These are phyloP conservation scores for Apiospora marii DNA, from an alignment of 2,329 filamentous ascomycete genomes.

Conservation along the genomic window DNA sequence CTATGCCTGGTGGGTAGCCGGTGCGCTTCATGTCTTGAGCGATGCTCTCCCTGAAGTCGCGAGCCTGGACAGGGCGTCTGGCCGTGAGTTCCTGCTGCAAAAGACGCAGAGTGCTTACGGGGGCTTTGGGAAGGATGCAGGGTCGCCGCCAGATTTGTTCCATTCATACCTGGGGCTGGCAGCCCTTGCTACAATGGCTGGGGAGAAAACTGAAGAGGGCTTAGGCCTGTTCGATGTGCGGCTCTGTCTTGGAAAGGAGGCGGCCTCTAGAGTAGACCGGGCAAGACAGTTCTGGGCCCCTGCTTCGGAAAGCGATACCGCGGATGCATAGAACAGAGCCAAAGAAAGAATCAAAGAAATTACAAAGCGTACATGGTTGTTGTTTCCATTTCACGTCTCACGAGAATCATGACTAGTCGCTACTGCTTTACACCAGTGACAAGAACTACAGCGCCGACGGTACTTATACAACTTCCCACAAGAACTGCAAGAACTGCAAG, in stretches of 20 bases:
- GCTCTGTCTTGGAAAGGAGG: slow-evolving; percentile 75
- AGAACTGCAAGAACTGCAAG: too few relatives aligned
- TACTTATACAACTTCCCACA: too few relatives aligned
- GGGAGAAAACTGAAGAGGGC: slow-evolving; percentile 60
- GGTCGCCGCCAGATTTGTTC: slow-evolving; percentile 78
- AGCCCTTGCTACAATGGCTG: slow-evolving; percentile 73
- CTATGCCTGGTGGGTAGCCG: slow-evolving; percentile 92
- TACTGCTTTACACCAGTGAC: background rate
- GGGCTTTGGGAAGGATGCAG: slow-evolving; percentile 78
- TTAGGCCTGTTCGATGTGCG: slow-evolving; percentile 77
- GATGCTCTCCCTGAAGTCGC: slow-evolving; percentile 64
- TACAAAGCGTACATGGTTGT: too few relatives aligned
- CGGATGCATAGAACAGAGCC: background rate
- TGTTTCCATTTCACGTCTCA: background rate
- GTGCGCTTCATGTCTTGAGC: slow-evolving; percentile 58
- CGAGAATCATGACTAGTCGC: background rate
- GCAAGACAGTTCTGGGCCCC: slow-evolving; percentile 46
- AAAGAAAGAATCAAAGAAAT: background rate
- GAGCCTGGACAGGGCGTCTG: slow-evolving; percentile 65
- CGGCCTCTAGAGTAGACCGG: slow-evolving; percentile 56
- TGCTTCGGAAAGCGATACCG: slow-evolving; percentile 24
- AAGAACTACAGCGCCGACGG: background rate
- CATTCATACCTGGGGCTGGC: slow-evolving; percentile 90
- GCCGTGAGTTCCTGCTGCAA: slow-evolving; percentile 81
- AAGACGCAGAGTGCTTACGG: slow-evolving; percentile 88